Percentiles rank a stretch among this genome's conserved stretches.
Conservation (phyloP, 108 stramenopile genomes). For the Skeletonema potamos region DNA sequence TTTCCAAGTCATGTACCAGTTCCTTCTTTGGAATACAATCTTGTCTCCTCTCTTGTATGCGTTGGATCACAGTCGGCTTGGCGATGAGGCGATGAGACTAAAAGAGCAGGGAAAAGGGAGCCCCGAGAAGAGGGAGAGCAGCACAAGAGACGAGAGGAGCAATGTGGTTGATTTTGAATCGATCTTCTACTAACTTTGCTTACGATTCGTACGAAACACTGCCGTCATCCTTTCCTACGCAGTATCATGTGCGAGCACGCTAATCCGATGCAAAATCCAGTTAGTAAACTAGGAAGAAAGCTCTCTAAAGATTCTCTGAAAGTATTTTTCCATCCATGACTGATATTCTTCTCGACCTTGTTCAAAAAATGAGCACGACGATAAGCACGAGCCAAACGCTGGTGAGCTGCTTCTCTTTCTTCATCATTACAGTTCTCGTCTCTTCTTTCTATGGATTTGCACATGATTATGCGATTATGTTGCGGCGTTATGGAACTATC, state of each 20-base stretch:
- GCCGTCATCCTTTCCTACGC: not conserved
- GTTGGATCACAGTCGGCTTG: no score
- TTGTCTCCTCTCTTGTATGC: no score
- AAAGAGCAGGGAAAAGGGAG: not conserved
- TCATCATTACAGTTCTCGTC: slow-evolving; percentile 5
- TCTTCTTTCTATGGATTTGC: slow-evolving; percentile 23
- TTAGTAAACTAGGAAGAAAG: not conserved
- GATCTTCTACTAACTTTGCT: no score
- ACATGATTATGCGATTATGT: slow-evolving; percentile 69
- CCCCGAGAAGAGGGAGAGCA: no score
- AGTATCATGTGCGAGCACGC: not conserved
- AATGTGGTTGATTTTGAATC: no score
- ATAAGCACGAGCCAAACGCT: slow-evolving; percentile 32
- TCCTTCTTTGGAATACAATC: not conserved
- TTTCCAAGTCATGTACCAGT: not conserved
- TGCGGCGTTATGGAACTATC: slow-evolving; percentile 61
- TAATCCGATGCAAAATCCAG: slow-evolving; percentile 18
- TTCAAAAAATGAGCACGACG: slow-evolving; percentile 17
- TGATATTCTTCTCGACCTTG: not conserved
- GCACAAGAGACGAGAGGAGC: no score
- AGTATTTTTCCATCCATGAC: not conserved
- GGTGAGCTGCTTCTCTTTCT: slow-evolving; percentile 21
- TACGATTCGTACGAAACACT: no score
- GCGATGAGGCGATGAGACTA: no score
- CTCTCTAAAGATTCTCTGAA: not conserved